Conservation (phyloP, 208 protist genomes). For the Leishmania mexicana region DNA sequence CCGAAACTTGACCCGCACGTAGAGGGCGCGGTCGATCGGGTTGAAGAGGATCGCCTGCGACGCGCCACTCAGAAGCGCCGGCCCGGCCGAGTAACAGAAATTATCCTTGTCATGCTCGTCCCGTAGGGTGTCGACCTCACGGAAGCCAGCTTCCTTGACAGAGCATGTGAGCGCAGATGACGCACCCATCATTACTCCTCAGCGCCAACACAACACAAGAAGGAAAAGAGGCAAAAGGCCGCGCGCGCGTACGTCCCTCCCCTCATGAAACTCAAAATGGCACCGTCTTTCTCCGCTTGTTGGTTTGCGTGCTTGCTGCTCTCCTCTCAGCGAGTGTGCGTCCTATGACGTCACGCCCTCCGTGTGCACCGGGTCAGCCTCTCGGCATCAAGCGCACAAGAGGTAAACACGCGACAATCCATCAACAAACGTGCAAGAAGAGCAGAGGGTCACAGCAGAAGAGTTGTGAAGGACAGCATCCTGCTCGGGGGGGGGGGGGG, state of each 20-base stretch:
- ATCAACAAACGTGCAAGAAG: not conserved
- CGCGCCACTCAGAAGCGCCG: constrained; percentile 76
- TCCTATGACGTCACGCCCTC: not conserved
- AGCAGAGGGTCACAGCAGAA: not conserved
- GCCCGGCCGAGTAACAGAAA: constrained; percentile 61
- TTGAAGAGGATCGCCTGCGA: constrained; percentile 91
- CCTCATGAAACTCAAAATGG: not conserved
- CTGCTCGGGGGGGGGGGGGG: too few relatives aligned
- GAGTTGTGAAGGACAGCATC: not conserved
- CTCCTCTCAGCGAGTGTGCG: not conserved
- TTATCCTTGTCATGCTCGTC: constrained; percentile 24
- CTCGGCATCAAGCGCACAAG: not conserved
- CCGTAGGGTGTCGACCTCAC: not conserved
- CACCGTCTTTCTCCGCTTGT: not conserved
- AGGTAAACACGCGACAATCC: not conserved
- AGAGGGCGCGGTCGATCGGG: constrained; percentile 89
- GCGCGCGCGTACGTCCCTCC: not conserved
- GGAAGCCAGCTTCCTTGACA: not conserved
- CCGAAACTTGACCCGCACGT: constrained; percentile 83
- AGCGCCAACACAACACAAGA: not conserved
- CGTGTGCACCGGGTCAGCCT: not conserved
- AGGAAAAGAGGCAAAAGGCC: not conserved
- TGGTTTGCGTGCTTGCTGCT: not conserved
- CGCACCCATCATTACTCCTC: not conserved
- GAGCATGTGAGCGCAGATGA: not conserved